Base-by-base conservation (phyloP, 2,329 filamentous ascomycete genomes). In the Westerdykella aurantiaca region DNA sequence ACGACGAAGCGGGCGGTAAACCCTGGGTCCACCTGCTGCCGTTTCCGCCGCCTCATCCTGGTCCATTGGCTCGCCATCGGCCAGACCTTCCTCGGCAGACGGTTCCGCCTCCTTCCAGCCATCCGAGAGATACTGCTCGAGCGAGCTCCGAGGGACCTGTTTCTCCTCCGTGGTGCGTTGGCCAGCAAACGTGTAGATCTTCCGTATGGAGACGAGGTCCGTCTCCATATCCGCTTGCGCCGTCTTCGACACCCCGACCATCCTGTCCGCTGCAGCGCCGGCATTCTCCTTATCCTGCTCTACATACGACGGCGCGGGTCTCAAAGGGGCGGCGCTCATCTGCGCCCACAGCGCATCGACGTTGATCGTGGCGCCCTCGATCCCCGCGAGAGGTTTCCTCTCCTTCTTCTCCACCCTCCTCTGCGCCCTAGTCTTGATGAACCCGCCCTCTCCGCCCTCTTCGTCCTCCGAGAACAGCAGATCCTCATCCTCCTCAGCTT, bases 151-250 rank as follows among this genome's bases (percentile, higher is more conserved):
- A 3, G 79, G 70, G 1, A 88, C 81, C 10, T 82, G 69, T 61
- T 86, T 87, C 60, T 86, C 82, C 57, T 88, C 85, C 0, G 77
- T 84, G 55, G 85, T 81, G 11, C 83, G 74, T 56, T 84, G 80
- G 23, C 85, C 85, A 31, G 85, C 85, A 54, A 88, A 88, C 55
- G 83, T 85, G 67, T 86, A 88, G 12, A 79, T 83, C 23, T 83
- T 80, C 55, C 82, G 85, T 48, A 88, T 83, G 47, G 76, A 77
- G 54, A 88, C 39, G 68, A 56, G 63, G 34, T 72, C 68, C 38
- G 64, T 57, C 10, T 64, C 62, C 16, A 56, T 58, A 6, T 22
- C 39, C 3, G 52, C 48, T 9, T 33, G 46, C 6, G 41, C 31
- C 22, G 38, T 46, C 13, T 43, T 21, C 18, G 47, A 39, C 7